Percentiles rank a stretch among this genome's conserved stretches.
Conservation (phyloP, 2,329 filamentous ascomycete genomes). For the Purpureocillium takamizusanense region DNA sequence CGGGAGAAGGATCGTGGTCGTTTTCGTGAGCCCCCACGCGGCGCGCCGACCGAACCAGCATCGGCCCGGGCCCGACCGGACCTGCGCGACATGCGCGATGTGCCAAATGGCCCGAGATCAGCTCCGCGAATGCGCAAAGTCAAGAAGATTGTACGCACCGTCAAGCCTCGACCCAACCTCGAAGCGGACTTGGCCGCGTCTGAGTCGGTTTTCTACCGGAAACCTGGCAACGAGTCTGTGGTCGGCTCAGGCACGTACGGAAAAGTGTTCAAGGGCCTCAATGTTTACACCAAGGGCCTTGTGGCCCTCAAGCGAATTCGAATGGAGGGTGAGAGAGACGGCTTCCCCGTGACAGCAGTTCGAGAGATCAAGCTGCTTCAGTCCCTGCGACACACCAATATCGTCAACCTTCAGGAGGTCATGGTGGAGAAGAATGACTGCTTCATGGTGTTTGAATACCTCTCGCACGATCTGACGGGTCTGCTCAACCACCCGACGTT, state of each 20-base stretch:
- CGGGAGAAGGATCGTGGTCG: conserved; percentile 9
- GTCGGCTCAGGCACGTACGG: conserved; percentile 93
- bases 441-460: conserved; percentile 99
- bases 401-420: conserved; percentile 77
- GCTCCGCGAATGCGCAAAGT: conserved; percentile 51
- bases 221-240: conserved; percentile 95
- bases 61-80: conserved; percentile 34
- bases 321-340: conserved; percentile 88
- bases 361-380: conserved; percentile 90
- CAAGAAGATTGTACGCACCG: conserved; percentile 59
- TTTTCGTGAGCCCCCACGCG: conserved; percentile 38
- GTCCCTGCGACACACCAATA: conserved; percentile 71
- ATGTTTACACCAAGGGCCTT: conserved; percentile 78
- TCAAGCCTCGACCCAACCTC: conserved; percentile 63
- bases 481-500: conserved; percentile 92
- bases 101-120: conserved; percentile 23
- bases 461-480: conserved; percentile 92
- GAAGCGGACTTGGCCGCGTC: conserved; percentile 65
- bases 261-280: conserved; percentile 88
- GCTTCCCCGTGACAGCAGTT: conserved; percentile 84
- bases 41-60: conserved; percentile 45
- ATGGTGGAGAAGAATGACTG: conserved; percentile 99
- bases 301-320: conserved; percentile 86
- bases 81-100: conserved; percentile 19
- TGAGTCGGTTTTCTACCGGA: conserved; percentile 87